Percentiles rank a stretch among this genome's conserved stretches.
phyloP scores from a whole-genome alignment of 2,329 filamentous ascomycete species.

The Escovopsis sp. region DNA sequence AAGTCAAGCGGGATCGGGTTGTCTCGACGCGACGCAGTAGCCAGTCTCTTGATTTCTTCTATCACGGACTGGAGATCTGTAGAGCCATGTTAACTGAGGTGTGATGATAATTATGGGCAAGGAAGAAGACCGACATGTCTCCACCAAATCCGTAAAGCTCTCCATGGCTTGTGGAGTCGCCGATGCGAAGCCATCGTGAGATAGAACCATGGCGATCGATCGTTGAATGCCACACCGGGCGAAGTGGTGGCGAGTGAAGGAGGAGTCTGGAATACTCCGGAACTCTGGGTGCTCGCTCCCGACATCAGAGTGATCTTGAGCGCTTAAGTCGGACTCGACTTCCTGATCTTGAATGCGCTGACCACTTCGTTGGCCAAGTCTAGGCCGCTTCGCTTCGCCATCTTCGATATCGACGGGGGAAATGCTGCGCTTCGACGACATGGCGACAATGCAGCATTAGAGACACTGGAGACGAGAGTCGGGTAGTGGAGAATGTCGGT shows the following conservation, averaged over 20 bases:
- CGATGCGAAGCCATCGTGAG: conserved; percentile 43
- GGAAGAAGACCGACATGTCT: conserved; percentile 36
- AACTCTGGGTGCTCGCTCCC: not conserved
- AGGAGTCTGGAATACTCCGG: conserved; percentile 8
- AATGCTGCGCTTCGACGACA: conserved; percentile 25
- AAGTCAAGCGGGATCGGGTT: conserved; percentile 43
- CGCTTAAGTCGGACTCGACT: not conserved
- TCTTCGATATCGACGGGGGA: conserved; percentile 15
- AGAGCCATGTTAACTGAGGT: conserved; percentile 7
- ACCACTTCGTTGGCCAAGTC: conserved; percentile 4
- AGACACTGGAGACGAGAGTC: not conserved
- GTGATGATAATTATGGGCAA: not conserved
- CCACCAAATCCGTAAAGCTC: conserved; percentile 39
- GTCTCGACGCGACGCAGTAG: conserved; percentile 35
- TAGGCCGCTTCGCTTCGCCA: conserved; percentile 17
- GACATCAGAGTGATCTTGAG: not conserved
- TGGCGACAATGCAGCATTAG: conserved; percentile 1
- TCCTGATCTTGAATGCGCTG: not conserved
- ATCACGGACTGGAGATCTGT: conserved; percentile 36
- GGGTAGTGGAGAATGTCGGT: too few relatives aligned
- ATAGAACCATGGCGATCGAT: conserved; percentile 39
- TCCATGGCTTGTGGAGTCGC: conserved; percentile 43
- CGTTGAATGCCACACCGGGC: conserved; percentile 31
- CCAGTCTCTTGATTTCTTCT: conserved; percentile 31
- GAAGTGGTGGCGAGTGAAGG: conserved; percentile 18